A percentile compares a stretch with the other conserved stretches of the same genome.
These are phyloP conservation scores for Pontederia paniculata DNA, from an alignment of 176 grass and related monocot species.

Conservation along the genomic window DNA sequence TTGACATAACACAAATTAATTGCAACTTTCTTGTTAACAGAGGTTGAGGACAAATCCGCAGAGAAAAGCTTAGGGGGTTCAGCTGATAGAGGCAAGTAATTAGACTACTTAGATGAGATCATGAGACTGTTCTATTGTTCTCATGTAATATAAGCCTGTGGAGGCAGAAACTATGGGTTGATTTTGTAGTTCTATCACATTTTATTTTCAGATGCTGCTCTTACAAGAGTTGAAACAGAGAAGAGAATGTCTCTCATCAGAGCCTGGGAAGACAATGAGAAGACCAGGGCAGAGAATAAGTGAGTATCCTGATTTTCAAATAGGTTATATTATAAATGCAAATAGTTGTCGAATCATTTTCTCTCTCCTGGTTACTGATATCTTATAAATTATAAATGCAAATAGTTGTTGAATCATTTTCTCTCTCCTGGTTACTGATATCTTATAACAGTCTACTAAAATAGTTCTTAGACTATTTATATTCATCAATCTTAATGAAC, in stretches of 20 bases:
- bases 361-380: too few species aligned
- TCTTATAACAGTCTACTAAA: background rate
- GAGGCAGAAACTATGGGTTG: conserved; percentile 7
- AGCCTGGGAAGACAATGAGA: conserved; percentile 80
- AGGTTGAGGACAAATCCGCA: conserved; percentile 19
- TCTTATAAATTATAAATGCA: too few species aligned
- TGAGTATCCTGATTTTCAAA: conserved; percentile 15
- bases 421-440: background rate
- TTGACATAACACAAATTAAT: background rate
- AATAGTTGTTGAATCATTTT: too few species aligned
- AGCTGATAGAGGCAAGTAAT: conserved; percentile 41
- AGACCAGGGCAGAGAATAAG: conserved; percentile 77
- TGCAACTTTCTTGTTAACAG: conserved; percentile 20
- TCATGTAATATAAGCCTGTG: background rate
- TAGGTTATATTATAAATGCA: too few species aligned
- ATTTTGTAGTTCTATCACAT: too few species aligned
- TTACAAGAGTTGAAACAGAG: conserved; percentile 57
- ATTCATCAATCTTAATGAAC: background rate
- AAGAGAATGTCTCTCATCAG: conserved; percentile 63
- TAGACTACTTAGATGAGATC: background rate
- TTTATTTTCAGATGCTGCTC: conserved; percentile 36
- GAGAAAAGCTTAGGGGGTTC: conserved; percentile 32
- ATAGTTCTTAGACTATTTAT: background rate
- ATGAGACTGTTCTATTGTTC: too few species aligned
- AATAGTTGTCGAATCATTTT: too few species aligned